Conservation (phyloP, 2,329 filamentous ascomycete genomes). For the Gnomoniopsis sp. region DNA sequence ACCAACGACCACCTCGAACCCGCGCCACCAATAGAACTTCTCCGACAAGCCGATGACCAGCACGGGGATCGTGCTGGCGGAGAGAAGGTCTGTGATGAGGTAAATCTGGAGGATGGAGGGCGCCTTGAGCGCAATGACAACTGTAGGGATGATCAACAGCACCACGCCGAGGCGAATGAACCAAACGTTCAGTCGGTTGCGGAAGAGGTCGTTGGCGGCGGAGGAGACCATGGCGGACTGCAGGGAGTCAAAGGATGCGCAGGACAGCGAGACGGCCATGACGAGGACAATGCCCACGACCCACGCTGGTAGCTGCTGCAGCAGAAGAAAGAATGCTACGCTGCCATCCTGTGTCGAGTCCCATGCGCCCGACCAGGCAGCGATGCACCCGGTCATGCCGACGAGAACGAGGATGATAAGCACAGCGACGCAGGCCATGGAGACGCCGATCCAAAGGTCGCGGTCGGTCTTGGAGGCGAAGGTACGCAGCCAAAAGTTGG, state of each 20-base stretch:
- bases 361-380: constrained; percentile 73
- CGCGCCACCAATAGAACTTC: constrained; percentile 68
- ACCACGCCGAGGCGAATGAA: constrained; percentile 68
- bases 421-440: constrained; percentile 62
- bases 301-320: constrained; percentile 71
- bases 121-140: constrained; percentile 70
- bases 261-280: constrained; percentile 75
- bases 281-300: constrained; percentile 79
- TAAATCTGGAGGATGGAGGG: constrained; percentile 78
- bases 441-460: constrained; percentile 71
- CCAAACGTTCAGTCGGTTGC: constrained; percentile 75
- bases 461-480: constrained; percentile 77
- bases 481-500: constrained; percentile 79
- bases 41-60: constrained; percentile 69
- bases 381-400: constrained; percentile 69
- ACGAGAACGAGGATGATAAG: constrained; percentile 70
- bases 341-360: constrained; percentile 58
- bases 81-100: constrained; percentile 76
- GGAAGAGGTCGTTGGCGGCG: constrained; percentile 79
- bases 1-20: constrained; percentile 76
- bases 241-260: constrained; percentile 75
- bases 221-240: constrained; percentile 85
- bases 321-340: constrained; percentile 71
- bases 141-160: constrained; percentile 68
- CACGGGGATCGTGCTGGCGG: constrained; percentile 71